Evolutionary conservation across 345 rosid species (phyloP).

Genomic region (Rhizophora mangle): DNA sequence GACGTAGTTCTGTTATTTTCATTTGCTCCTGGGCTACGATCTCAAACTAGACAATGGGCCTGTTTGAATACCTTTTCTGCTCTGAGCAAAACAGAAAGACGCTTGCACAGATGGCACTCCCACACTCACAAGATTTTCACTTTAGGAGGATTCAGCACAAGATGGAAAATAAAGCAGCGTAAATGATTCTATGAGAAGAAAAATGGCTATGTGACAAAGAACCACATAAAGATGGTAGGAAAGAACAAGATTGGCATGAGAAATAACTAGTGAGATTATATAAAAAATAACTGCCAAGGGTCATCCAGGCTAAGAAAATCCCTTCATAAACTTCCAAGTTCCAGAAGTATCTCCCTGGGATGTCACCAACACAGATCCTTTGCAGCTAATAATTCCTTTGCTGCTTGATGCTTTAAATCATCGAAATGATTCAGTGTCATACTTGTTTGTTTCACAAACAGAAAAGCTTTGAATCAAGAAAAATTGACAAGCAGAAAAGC

Average conservation of each 20-base stretch:
- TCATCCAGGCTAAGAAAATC: too few species aligned
- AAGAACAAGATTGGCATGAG: neutral
- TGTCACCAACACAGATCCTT: too few species aligned
- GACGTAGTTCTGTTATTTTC: conserved; percentile 81
- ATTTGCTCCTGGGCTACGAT: conserved; percentile 84
- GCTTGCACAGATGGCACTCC: neutral
- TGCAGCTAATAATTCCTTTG: too few species aligned
- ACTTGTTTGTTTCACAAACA: neutral
- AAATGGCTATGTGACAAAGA: neutral
- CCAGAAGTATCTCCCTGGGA: too few species aligned
- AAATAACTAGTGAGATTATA: neutral
- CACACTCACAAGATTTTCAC: neutral
- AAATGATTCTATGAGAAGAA: neutral
- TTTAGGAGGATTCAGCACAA: neutral
- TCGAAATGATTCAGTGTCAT: too few species aligned
- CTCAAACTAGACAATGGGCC: conserved; percentile 78
- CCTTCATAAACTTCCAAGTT: too few species aligned
- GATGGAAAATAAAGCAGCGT: neutral
- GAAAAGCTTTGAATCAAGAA: neutral
- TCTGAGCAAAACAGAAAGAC: neutral
- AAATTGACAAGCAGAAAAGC: neutral
- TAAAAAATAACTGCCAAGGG: too few species aligned
- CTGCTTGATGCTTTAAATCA: too few species aligned
- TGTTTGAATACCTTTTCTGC: conserved; percentile 66
- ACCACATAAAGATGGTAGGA: neutral